Percentiles rank a stretch among this genome's conserved stretches.
Conservation (phyloP, 1,284 basidiomycete species). For the Fistulina hepatica region DNA sequence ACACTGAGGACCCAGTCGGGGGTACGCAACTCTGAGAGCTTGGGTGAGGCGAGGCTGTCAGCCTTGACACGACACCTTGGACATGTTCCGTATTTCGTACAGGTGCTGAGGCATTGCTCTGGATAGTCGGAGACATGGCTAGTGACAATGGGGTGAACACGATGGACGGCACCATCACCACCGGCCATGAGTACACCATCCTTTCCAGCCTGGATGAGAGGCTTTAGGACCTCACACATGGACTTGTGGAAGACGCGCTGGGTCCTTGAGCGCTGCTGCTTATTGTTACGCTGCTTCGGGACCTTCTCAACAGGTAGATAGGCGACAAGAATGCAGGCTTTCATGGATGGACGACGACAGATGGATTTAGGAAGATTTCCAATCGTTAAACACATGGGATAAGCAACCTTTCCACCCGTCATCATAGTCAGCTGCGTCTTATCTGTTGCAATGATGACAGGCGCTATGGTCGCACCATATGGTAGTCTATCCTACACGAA, state of each 20-base stretch:
- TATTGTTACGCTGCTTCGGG: slow-evolving; percentile 2
- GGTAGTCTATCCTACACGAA: neutral
- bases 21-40: too few species aligned
- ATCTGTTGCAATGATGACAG: slow-evolving; percentile 14
- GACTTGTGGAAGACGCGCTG: too few species aligned
- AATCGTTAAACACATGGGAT: slow-evolving; percentile 28
- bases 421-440: slow-evolving; percentile 12
- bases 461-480: slow-evolving; percentile 12
- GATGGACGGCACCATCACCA: slow-evolving; percentile 18
- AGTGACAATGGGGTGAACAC: slow-evolving; percentile 22
- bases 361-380: slow-evolving; percentile 28
- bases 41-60: too few species aligned
- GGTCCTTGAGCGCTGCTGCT: too few species aligned
- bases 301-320: slow-evolving; percentile 16
- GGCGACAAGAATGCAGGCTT: slow-evolving; percentile 17
- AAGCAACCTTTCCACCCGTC: slow-evolving; percentile 14
- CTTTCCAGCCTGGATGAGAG: slow-evolving; percentile 19
- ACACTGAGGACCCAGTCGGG: too few species aligned
- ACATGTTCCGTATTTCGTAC: too few species aligned
- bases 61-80: too few species aligned
- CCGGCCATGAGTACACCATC: slow-evolving; percentile 20
- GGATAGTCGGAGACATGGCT: slow-evolving; percentile 19
- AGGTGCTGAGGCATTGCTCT: too few species aligned
- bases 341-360: slow-evolving; percentile 22
- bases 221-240: slow-evolving; percentile 20